Base-by-base conservation (phyloP, 2,329 filamentous ascomycete genomes). In the Sphaerostilbella broomeana region DNA sequence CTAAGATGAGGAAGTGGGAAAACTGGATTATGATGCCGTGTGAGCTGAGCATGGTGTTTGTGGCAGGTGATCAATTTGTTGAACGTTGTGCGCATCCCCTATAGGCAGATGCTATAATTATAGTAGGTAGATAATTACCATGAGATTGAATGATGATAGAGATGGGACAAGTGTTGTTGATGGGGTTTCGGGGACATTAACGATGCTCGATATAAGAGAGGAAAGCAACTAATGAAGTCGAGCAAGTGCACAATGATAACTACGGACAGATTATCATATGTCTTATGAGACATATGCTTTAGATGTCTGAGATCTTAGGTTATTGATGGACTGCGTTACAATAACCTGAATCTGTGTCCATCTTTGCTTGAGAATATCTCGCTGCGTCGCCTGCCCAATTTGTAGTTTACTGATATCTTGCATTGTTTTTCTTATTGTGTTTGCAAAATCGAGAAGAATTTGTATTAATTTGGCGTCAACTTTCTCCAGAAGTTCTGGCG, bases 31-130 rank as follows among this genome's bases (percentile, higher is more conserved):
- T 64, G 0, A 63, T 62, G 2, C 68, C 63, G 33, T 68, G 64
- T 42, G 65, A 67, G 48, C 65, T 63, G 2, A 68, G 67, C 47
- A 48, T 46, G 3, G 54, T 63, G 6, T 64, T 63, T 40, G 46
- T 63, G 4, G 57, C 64, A 30, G 67, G 64, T 49, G 67, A 67
- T 44, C 65, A 67, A 40, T 68, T 68, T 50, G 63, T 62, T 3
- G 61, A 64, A 31, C 5, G 40, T 28, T n/a, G 21, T 7, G 3
- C n/a, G n/a, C n/a, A n/a, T n/a, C 17, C 10, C 11, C 2, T 3
- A 5, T 10, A 26, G 6, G 15, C 3, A 5, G 3, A 6, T 10
- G 17, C 4, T 6, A 32, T 7, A 9, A 5, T n/a, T 15, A 7
- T 16, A 7, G 5, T 28, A 7, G 16, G 12, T 13, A 37, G 37